These are phyloP conservation scores for Plasmodium knowlesi DNA, from an alignment of 169 alveolate genomes.

Conservation along the genomic window DNA sequence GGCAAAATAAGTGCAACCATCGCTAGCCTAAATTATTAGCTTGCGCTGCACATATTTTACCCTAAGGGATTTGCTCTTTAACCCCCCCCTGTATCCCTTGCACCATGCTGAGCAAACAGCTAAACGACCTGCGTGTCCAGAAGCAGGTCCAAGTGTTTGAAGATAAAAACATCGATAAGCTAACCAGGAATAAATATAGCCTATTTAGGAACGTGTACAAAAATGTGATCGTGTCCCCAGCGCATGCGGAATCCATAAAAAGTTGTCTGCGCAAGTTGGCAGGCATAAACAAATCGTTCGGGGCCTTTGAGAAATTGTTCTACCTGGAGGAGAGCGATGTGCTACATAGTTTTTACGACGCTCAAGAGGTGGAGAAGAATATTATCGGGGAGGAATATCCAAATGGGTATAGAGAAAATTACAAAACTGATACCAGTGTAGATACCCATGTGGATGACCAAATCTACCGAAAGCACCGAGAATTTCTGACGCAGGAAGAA, in stretches of 20 bases:
- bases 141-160: conserved; percentile 57
- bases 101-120: conserved; percentile 39
- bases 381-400: background rate
- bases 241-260: conserved; percentile 41
- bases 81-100: background rate
- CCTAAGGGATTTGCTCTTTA: background rate
- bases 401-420: background rate
- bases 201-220: conserved; percentile 38
- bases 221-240: conserved; percentile 23
- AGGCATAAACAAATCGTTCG: conserved; percentile 37
- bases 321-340: conserved; percentile 38
- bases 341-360: background rate
- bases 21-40: background rate
- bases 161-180: conserved; percentile 36
- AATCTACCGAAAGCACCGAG: conserved; percentile 50
- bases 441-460: background rate
- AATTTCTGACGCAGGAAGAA: conserved; percentile 67
- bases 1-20: background rate
- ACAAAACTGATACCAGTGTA: background rate
- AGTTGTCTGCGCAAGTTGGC: conserved; percentile 18
- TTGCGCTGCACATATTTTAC: background rate
- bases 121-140: conserved; percentile 36
- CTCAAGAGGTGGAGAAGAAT: background rate
- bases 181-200: conserved; percentile 53
- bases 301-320: conserved; percentile 19